These are phyloP conservation scores for Clitopilus hobsonii DNA, from an alignment of 768 basidiomycete species.

Conservation along the genomic window DNA sequence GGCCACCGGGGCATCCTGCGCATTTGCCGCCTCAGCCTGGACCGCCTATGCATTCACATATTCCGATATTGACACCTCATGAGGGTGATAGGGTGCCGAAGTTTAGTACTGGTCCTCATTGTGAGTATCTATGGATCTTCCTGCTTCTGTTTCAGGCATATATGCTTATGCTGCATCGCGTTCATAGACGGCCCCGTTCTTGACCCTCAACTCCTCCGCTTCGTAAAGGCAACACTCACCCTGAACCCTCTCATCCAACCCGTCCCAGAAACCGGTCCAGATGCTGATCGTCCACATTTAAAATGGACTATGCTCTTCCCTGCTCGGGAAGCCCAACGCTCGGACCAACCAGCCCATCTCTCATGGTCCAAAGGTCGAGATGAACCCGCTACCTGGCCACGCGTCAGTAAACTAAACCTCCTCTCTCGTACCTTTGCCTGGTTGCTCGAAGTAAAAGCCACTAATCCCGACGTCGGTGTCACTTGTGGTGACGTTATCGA, in stretches of 20 bases:
- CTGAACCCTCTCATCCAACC: constrained; percentile 64
- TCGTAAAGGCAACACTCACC: constrained; percentile 40
- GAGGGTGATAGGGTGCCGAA: constrained; percentile 12
- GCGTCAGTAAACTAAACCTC: constrained; percentile 46
- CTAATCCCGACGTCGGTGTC: constrained; percentile 43
- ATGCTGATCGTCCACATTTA: constrained; percentile 41
- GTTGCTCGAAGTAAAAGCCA: constrained; percentile 44
- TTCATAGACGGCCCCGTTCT: constrained; percentile 65
- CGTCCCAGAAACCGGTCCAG: constrained; percentile 25
- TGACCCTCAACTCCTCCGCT: constrained; percentile 48
- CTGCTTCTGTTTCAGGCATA: not conserved
- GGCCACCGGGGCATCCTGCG: constrained; percentile 2
- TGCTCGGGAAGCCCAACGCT: constrained; percentile 56
- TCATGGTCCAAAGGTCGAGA: constrained; percentile 68
- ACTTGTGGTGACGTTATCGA: constrained; percentile 68
- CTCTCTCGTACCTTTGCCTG: constrained; percentile 53
- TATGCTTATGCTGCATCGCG: not conserved
- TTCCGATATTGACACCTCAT: constrained; percentile 5
- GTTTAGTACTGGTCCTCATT: constrained; percentile 15
- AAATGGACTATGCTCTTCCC: constrained; percentile 75
- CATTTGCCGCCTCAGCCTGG: not conserved
- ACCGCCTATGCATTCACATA: constrained; percentile 1
- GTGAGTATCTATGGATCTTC: constrained; percentile 7
- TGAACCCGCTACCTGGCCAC: constrained; percentile 63
- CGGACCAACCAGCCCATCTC: constrained; percentile 49